These are phyloP conservation scores for Euphorbia peplus DNA, from an alignment of 345 rosid species.

Conservation along the genomic window DNA sequence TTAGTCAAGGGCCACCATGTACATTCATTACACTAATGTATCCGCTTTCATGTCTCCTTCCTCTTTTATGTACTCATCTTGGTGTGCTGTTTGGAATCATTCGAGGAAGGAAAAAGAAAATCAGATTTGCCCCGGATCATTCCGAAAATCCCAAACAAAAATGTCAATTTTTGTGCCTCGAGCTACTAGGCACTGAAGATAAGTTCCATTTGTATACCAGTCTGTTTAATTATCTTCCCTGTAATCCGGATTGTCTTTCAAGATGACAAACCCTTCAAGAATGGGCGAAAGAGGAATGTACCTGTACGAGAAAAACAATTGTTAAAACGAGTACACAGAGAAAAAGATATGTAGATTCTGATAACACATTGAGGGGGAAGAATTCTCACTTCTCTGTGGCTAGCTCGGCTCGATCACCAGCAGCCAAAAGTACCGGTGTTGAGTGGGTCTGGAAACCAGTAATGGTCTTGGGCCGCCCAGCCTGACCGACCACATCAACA, in stretches of 20 bases:
- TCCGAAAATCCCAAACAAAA: not conserved
- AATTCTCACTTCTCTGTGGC: conserved; percentile 90
- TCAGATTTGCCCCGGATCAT: not conserved
- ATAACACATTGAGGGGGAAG: not conserved
- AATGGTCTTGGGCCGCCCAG: conserved; percentile 93
- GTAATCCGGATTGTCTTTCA: conserved; percentile 80
- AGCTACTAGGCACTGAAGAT: not conserved
- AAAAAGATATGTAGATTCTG: not conserved
- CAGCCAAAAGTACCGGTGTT: conserved; percentile 90
- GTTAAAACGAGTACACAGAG: not conserved
- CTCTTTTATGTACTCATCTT: not conserved
- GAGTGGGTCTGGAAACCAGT: conserved; percentile 98
- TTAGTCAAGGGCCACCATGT: not conserved
- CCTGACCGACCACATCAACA: conserved; percentile 95
- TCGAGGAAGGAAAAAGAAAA: not conserved
- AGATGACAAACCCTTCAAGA: conserved; percentile 85
- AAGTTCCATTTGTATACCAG: not conserved
- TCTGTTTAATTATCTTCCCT: conserved; percentile 55
- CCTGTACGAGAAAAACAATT: conserved; percentile 33
- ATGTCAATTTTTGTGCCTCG: not conserved
- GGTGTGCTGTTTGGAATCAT: not conserved
- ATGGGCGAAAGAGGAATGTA: conserved; percentile 84
- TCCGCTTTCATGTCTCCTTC: not conserved
- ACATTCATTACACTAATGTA: not conserved
- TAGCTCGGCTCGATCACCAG: conserved; percentile 90